Conservation (phyloP, 208 protist species). For the Phytomonas sp. region DNA sequence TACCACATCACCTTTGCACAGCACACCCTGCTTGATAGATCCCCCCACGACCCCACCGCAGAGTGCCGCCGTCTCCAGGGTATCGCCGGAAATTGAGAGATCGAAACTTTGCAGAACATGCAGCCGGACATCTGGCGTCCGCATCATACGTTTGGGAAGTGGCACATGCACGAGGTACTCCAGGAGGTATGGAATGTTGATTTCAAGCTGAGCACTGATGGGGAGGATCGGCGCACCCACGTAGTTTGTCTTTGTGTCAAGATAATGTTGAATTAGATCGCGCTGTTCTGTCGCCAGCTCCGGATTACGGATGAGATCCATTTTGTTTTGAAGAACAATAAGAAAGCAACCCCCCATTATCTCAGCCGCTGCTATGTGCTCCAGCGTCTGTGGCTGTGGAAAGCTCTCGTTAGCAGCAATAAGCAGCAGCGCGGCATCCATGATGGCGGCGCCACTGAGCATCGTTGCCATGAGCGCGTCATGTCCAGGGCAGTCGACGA, state of each 20-base stretch:
- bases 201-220: constrained; percentile 97
- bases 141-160: constrained; percentile 90
- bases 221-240: constrained; percentile 95
- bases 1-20: constrained; percentile 94
- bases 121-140: constrained; percentile 31
- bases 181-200: constrained; percentile 98
- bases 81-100: constrained; percentile 98
- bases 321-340: constrained; percentile 99
- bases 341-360: constrained; percentile 99
- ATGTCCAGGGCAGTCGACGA: constrained; percentile 99
- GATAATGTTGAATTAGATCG: constrained; percentile 88
- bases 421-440: constrained; percentile 99
- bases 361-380: constrained; percentile 98
- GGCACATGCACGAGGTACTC: constrained; percentile 98
- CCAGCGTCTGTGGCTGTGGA: constrained; percentile 92
- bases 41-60: constrained; percentile 98
- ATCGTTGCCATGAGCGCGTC: constrained; percentile 99
- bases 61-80: constrained; percentile 88
- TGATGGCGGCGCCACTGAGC: constrained; percentile 99
- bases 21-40: constrained; percentile 95
- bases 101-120: constrained; percentile 99
- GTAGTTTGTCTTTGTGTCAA: constrained; percentile 87
- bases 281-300: constrained; percentile 87
- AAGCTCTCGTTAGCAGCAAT: constrained; percentile 99
- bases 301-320: constrained; percentile 97